Evolutionary conservation across 345 rosid species (phyloP).

Genomic region (Garcia nutans): DNA sequence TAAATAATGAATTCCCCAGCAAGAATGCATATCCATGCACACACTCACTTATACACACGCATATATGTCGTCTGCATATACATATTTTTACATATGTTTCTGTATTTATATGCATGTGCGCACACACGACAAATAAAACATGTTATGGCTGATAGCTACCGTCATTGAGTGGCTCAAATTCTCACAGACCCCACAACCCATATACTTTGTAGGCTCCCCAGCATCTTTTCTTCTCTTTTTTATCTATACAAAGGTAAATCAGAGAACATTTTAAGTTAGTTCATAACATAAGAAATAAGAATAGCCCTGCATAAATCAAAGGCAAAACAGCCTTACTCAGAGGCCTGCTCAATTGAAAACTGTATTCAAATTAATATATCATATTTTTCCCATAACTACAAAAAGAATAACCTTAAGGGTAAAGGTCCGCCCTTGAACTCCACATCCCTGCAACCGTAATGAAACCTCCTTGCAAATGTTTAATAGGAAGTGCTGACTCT

Average conservation of each 20-base stretch:
- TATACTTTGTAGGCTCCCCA: constrained; percentile 77
- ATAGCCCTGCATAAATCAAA: not conserved
- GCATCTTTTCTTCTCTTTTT: constrained; percentile 82
- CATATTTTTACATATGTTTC: not conserved
- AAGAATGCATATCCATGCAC: not conserved
- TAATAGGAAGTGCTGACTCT: constrained; percentile 64
- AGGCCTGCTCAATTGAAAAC: not conserved
- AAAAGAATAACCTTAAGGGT: constrained; percentile 82
- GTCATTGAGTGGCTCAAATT: constrained; percentile 80
- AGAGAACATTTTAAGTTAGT: constrained; percentile 14
- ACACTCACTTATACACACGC: not conserved
- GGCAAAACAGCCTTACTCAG: not conserved
- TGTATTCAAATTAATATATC: not conserved
- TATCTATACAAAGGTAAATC: constrained; percentile 43
- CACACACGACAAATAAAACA: not conserved
- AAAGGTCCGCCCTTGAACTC: constrained; percentile 76
- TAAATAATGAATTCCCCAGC: not conserved
- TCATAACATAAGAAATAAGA: constrained; percentile 3
- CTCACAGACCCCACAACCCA: constrained; percentile 93
- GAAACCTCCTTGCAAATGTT: constrained; percentile 90
- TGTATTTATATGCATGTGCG: not conserved
- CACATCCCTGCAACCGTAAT: constrained; percentile 79
- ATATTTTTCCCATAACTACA: not conserved
- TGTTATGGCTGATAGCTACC: constrained; percentile 34
- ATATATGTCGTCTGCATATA: too few species aligned